Evolutionary conservation across 73 alveolate genomes (phyloP).

Genomic region (Paramecium caudatum): DNA sequence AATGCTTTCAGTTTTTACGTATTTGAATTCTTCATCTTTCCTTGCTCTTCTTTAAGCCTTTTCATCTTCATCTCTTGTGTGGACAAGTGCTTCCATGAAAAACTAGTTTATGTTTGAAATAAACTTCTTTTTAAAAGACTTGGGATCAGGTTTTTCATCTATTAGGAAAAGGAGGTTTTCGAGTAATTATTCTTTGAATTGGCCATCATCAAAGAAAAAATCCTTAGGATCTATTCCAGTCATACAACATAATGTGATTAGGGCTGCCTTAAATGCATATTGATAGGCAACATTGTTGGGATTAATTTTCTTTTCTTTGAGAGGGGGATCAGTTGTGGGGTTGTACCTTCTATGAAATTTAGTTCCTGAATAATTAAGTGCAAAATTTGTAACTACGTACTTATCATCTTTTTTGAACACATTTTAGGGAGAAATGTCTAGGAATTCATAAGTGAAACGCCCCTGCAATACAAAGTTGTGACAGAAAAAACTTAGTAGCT

Average conservation of each 20-base stretch:
- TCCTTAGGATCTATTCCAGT: conserved; percentile 32
- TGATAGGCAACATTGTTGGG: not conserved
- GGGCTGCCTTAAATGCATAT: conserved; percentile 11
- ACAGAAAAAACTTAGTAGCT: not conserved
- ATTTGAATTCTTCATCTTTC: not conserved
- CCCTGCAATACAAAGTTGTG: conserved; percentile 2
- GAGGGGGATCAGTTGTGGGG: not conserved
- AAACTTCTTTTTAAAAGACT: not conserved
- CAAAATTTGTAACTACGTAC: conserved; percentile 31
- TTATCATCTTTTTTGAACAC: not conserved
- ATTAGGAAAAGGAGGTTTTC: not conserved
- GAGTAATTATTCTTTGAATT: conserved; percentile 30
- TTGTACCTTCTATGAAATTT: conserved; percentile 30
- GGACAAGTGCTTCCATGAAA: not conserved
- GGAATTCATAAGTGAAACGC: conserved; percentile 41
- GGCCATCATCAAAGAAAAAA: conserved; percentile 58
- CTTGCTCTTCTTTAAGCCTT: not conserved
- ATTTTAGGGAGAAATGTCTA: conserved; percentile 55
- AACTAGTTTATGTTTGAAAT: not conserved
- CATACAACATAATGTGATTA: not conserved
- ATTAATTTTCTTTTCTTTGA: not conserved
- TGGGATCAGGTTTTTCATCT: not conserved
- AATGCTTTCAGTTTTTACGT: not conserved
- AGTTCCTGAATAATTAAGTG: conserved; percentile 11
- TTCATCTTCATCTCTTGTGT: conserved; percentile 7